Evolutionary conservation across 768 basidiomycete species (phyloP).

Genomic region (Trametes cingulata): DNA sequence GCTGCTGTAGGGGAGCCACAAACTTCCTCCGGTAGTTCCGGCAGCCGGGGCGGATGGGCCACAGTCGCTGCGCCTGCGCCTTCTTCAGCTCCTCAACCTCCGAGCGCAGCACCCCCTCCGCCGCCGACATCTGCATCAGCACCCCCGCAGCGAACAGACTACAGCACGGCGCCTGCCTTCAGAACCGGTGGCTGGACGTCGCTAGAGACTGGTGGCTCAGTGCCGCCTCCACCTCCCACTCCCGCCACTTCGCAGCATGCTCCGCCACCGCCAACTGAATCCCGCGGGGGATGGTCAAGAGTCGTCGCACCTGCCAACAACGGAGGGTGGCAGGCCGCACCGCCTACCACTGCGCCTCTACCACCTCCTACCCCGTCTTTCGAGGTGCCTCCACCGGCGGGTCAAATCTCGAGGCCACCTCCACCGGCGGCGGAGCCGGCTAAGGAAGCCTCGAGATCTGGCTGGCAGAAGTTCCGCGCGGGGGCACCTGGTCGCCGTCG

Average conservation of each 20-base stretch:
- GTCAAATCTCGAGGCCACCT: neutral
- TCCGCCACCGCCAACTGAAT: constrained; percentile 25
- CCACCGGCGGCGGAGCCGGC: neutral
- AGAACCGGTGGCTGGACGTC: constrained; percentile 68
- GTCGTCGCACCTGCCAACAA: neutral
- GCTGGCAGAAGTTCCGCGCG: constrained; percentile 33
- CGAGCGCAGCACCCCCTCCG: neutral
- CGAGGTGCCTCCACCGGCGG: neutral
- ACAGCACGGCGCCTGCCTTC: constrained; percentile 46
- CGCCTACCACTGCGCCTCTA: neutral
- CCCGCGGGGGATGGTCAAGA: neutral
- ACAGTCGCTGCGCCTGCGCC: constrained; percentile 18
- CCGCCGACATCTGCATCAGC: constrained; percentile 8
- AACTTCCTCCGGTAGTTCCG: neutral
- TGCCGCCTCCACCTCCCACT: constrained; percentile 8
- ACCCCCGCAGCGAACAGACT: constrained; percentile 4
- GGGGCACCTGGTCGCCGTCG: constrained; percentile 26
- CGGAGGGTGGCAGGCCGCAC: neutral
- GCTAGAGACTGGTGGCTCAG: constrained; percentile 49
- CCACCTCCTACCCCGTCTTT: neutral
- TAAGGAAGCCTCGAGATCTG: constrained; percentile 27
- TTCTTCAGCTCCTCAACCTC: constrained; percentile 3
- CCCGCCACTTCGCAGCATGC: constrained; percentile 8
- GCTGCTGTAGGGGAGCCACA: constrained; percentile 39
- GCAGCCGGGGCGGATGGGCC: constrained; percentile 20